Evolutionary conservation across 495 filamentous ascomycete genomes (phyloP), one percentile per base, ranked within the genome.

Genomic region (Lophiotrema nucula): DNA sequence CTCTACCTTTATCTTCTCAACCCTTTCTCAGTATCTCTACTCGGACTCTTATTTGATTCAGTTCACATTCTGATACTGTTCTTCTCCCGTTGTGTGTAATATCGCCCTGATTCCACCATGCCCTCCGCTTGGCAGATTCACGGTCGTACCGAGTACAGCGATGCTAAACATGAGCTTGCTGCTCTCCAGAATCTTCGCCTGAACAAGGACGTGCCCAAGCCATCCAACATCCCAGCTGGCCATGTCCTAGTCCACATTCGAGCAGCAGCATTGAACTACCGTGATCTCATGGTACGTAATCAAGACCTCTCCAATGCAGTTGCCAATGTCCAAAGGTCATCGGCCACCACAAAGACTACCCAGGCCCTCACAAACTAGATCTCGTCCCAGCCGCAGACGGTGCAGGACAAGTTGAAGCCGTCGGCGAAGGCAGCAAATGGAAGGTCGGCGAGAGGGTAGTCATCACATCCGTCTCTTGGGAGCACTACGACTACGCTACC

Each of bases 251-350:
- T 63, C 24, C 53, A 47, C 25, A 58, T 63, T 27, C 47, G 22
- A 24, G 60, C 60, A 6, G 60, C 60, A 1, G 53, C 60, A 4
- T 41, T 63, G 0, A 57, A 57, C 26, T 46, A 53, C 4, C 16
- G 60, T 1, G 60, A 63, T 21, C 18, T 63, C 27, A 63, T 63
- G 60, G 59, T 56, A n/a, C n/a, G n/a, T n/a, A n/a, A n/a, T n/a
- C n/a, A n/a, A n/a, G n/a, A n/a, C n/a, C n/a, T n/a, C n/a, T n/a
- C n/a, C n/a, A n/a, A n/a, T n/a, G n/a, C n/a, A n/a, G n/a, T n/a
- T n/a, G n/a, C n/a, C n/a, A n/a, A n/a, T n/a, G n/a, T n/a, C n/a
- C n/a, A n/a, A n/a, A n/a, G n/a, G 31, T 35, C 31, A 15, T 62
- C 1, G 52, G 52, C 8, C 59, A 62, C 16, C 39, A 62, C 45